Evolutionary conservation across 1,284 basidiomycete genomes (phyloP), one percentile per base, ranked within the genome.

Genomic region (Sanghuangporus baumii): DNA sequence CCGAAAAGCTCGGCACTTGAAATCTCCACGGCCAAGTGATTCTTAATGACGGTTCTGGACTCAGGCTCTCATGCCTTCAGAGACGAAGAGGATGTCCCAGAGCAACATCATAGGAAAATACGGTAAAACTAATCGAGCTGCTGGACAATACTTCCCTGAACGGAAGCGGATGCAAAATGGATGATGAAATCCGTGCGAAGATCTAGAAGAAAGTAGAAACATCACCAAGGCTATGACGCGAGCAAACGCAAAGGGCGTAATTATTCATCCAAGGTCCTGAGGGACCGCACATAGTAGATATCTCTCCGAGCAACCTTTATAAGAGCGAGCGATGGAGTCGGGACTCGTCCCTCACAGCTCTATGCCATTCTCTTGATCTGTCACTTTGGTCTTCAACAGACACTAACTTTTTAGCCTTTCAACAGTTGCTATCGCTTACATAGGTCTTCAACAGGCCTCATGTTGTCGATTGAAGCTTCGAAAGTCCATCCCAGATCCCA

Each of bases 401-500:
- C 26, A 31, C 26, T 31, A 31, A 31, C 26, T 31, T 31, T 31
- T 31, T 31, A 31, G 26, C 26, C 3, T 31, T 31, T 31, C 26
- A 31, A 31, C 26, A 31, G 26, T 31, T 31, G 26, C 26, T 31
- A 31, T 31, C 26, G 26, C 26, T 5, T 31, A 31, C 26, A 31
- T 18, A 51, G 18, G 18, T 51, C 26, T 31, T 51, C 26, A 31
- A 23, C 48, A 26, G 23, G n/a, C 52, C 34, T 23, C 20, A 58
- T 47, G 57, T 37, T 36, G 47, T 51, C 47, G 34, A 20, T 38
- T 11, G 40, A 23, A 20, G n/a, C 36, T 31, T 48, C 20, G 6
- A 64, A 60, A 46, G 64, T 71, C 16, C 71, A 72, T 58, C 54
- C 66, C 26, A 43, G 69, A 26, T 71, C 71, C 26, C 59, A 69